Percentiles rank a stretch among this genome's conserved stretches.
These are phyloP conservation scores for Gracilaria domingensis DNA, from an alignment of 23 red algal species.

Conservation along the genomic window DNA sequence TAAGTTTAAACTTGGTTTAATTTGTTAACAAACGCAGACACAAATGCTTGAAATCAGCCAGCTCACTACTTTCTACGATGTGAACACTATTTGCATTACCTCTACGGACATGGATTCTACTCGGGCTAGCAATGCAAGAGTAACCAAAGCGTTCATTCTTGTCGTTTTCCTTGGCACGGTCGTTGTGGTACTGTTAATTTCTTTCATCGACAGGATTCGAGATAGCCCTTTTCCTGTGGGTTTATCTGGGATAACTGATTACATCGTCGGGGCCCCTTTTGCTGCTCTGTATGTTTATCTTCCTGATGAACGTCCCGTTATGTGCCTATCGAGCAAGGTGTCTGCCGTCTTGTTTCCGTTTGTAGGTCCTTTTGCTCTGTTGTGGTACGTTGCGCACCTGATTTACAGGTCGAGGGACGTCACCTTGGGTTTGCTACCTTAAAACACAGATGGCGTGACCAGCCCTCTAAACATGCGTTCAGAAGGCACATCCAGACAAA, in stretches of 20 bases:
- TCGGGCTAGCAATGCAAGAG: background rate
- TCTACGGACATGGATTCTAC: background rate
- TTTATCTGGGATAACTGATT: slow-evolving; percentile 28
- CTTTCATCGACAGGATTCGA: slow-evolving; percentile 8
- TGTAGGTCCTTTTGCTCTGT: slow-evolving; percentile 34
- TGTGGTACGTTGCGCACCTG: slow-evolving; percentile 43
- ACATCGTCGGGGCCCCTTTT: slow-evolving; percentile 47
- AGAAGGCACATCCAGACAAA: background rate
- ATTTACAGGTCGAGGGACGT: slow-evolving; percentile 15
- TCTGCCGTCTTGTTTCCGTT: slow-evolving; percentile 50
- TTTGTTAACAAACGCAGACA: too few relatives aligned
- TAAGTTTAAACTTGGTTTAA: too few relatives aligned
- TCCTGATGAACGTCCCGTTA: slow-evolving; percentile 11
- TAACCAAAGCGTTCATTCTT: slow-evolving; percentile 16
- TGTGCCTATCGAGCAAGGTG: slow-evolving; percentile 32
- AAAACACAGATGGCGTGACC: background rate
- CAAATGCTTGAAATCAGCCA: too few relatives aligned
- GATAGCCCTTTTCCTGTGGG: slow-evolving; percentile 22
- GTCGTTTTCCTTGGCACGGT: slow-evolving; percentile 1
- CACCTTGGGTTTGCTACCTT: slow-evolving; percentile 13
- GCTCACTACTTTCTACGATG: too few relatives aligned
- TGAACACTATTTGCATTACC: too few relatives aligned
- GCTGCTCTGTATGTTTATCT: slow-evolving; percentile 45
- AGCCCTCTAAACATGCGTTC: slow-evolving; percentile 22
- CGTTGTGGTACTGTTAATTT: slow-evolving; percentile 9